Evolutionary conservation across 257 asterid species (phyloP).

Genomic region (Fraxinus anomala): DNA sequence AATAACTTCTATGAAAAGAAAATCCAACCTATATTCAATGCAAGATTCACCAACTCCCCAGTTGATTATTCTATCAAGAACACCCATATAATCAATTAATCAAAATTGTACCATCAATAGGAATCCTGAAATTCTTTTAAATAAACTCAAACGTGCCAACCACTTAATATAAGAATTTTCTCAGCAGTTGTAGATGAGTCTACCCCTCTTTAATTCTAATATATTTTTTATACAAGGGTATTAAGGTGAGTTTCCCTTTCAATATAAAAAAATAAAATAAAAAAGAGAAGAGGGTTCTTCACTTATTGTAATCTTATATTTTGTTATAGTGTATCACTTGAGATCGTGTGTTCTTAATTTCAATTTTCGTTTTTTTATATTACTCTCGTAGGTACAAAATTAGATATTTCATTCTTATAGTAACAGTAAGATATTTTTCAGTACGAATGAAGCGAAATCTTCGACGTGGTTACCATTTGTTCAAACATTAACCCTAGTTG

Average conservation of each 20-base stretch:
- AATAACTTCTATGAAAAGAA: too few relatives aligned
- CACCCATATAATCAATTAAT: constrained; percentile 5
- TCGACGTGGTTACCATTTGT: background rate
- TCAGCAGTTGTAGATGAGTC: background rate
- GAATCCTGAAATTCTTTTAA: background rate
- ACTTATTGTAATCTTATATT: background rate
- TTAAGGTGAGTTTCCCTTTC: background rate
- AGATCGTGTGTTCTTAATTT: too few relatives aligned
- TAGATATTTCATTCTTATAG: background rate
- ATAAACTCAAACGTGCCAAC: background rate
- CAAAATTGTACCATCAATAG: background rate
- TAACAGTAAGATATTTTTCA: background rate
- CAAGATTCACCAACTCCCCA: constrained; percentile 29
- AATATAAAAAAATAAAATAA: too few relatives aligned
- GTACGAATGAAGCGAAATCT: background rate
- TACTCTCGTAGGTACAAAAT: background rate
- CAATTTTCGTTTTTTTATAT: too few relatives aligned
- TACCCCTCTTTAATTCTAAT: too few relatives aligned
- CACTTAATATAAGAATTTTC: background rate
- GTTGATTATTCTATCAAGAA: background rate
- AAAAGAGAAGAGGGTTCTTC: background rate
- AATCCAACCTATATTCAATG: background rate
- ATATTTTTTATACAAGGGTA: too few relatives aligned
- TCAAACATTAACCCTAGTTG: background rate
- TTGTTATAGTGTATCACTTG: background rate